phyloP scores from a whole-genome alignment of 257 asterid genomes.

The Solanum lignicaule region DNA sequence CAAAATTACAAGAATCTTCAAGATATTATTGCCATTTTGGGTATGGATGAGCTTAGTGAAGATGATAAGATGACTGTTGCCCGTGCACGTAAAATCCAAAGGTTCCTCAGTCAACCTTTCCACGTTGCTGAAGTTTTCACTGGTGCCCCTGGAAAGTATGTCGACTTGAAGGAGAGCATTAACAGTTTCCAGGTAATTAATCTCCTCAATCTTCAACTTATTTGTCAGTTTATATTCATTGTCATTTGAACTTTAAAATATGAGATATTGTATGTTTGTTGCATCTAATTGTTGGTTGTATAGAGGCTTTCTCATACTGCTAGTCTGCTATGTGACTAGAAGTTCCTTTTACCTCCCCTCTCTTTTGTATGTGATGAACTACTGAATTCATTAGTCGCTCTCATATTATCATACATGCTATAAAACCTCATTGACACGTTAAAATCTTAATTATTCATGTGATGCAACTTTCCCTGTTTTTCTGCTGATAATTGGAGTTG shows the following conservation, averaged over 20 bases:
- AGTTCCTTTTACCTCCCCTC: neutral
- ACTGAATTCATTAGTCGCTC: neutral
- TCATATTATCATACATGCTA: neutral
- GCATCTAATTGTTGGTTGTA: neutral
- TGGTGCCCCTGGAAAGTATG: slow-evolving; percentile 96
- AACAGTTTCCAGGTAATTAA: slow-evolving; percentile 77
- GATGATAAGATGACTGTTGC: slow-evolving; percentile 97
- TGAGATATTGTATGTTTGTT: neutral
- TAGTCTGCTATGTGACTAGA: neutral
- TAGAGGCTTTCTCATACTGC: neutral
- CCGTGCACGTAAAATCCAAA: slow-evolving; percentile 87
- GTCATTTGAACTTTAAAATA: neutral
- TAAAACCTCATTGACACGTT: neutral
- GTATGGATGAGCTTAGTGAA: slow-evolving; percentile 99
- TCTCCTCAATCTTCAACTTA: neutral
- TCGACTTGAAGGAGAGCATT: slow-evolving; percentile 90
- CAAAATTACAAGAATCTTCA: slow-evolving; percentile 98
- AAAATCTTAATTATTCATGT: neutral
- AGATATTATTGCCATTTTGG: slow-evolving; percentile 95
- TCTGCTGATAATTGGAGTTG: neutral
- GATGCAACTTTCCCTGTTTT: neutral
- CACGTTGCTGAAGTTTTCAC: slow-evolving; percentile 99
- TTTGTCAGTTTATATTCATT: neutral
- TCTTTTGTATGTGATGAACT: neutral
- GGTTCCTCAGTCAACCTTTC: slow-evolving; percentile 97